Conservation (phyloP, 345 rosid genomes). For the Sapria himalayana region DNA sequence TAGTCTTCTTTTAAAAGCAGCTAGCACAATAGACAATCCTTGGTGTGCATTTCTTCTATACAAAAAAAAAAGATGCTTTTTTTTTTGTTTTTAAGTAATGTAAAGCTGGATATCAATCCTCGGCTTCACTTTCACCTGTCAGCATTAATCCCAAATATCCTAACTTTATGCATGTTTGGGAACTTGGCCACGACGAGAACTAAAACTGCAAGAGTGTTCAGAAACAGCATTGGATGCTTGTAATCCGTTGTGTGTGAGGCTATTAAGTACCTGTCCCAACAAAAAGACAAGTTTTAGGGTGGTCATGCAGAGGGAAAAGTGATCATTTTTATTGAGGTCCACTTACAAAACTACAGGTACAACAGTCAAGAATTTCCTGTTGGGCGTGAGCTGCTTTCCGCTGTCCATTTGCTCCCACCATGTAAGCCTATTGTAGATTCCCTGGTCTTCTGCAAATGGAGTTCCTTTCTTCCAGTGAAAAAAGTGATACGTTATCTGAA, state of each 20-base stretch:
- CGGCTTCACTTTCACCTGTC: constrained; percentile 29
- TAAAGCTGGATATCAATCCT: no score
- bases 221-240: constrained; percentile 74
- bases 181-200: constrained; percentile 92
- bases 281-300: not conserved
- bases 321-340: constrained; percentile 1
- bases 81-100: no score
- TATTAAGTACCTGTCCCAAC: constrained; percentile 52
- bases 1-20: no score
- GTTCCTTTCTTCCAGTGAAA: constrained; percentile 99
- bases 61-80: no score
- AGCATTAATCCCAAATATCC: constrained; percentile 90
- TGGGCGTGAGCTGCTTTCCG: constrained; percentile 89
- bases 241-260: constrained; percentile 96
- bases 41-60: no score
- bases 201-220: constrained; percentile 69
- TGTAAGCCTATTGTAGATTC: constrained; percentile 81
- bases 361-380: constrained; percentile 74
- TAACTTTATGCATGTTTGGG: constrained; percentile 98
- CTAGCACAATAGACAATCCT: no score
- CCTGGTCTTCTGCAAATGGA: constrained; percentile 91
- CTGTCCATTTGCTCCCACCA: constrained; percentile 99
- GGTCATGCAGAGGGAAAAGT: no score
- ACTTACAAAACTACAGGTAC: constrained; percentile 93
- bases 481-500: constrained; percentile 78